A percentile compares a stretch with the other conserved stretches of the same genome.
These are phyloP conservation scores for Barbatosphaeria neglecta DNA, from an alignment of 495 filamentous ascomycete species.

Conservation along the genomic window DNA sequence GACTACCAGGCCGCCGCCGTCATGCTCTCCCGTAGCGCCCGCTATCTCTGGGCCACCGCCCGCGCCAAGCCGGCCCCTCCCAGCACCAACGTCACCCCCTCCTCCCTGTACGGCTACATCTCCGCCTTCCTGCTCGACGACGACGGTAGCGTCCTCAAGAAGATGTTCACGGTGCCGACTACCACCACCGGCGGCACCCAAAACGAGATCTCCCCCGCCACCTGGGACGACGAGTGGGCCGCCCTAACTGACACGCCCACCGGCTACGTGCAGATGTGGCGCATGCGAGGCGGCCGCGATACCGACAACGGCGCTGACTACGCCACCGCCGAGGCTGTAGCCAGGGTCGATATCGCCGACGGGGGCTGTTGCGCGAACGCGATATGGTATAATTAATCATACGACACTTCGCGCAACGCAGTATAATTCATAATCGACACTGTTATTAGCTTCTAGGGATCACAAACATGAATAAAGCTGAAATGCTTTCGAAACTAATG, in stretches of 20 bases:
- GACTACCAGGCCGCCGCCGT: constrained; percentile 27
- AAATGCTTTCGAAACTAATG: too few relatives aligned
- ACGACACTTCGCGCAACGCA: too few relatives aligned
- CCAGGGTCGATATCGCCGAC: constrained; percentile 17
- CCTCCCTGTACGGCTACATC: constrained; percentile 24
- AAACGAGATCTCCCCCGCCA: constrained; percentile 19
- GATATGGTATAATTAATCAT: constrained; percentile 18
- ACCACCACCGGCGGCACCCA: constrained; percentile 20
- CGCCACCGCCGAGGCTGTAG: constrained; percentile 9
- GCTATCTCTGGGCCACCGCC: constrained; percentile 25
- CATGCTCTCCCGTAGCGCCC: constrained; percentile 15
- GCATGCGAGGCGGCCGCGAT: constrained; percentile 8
- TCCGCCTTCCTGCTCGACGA: constrained; percentile 15
- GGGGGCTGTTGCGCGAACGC: constrained; percentile 27
- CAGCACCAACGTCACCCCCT: constrained; percentile 2
- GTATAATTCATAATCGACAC: too few relatives aligned
- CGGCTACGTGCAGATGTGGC: constrained; percentile 29
- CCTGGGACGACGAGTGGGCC: constrained; percentile 19
- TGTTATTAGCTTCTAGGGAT: too few relatives aligned
- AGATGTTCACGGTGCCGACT: constrained; percentile 19
- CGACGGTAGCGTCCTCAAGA: constrained; percentile 13
- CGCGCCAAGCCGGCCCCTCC: constrained; percentile 9
- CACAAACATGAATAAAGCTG: too few relatives aligned
- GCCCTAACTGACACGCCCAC: constrained; percentile 20
- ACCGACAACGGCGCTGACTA: constrained; percentile 8